Conservation (phyloP, 805 yeast genomes). For the Schizosaccharomyces octosporus region DNA sequence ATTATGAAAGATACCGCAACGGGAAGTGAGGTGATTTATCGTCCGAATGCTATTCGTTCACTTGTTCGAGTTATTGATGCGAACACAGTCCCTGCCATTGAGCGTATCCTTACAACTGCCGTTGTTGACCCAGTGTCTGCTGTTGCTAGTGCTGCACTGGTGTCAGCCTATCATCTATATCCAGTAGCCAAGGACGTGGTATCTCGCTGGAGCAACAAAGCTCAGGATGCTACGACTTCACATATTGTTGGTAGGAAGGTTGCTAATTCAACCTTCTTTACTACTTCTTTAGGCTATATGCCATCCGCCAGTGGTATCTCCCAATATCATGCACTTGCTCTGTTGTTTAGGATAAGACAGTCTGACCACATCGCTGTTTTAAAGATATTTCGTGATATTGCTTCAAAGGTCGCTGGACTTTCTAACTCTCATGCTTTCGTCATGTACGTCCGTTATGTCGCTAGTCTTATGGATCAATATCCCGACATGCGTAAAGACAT, state of each 20-base stretch:
- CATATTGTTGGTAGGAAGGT: conserved; percentile 17
- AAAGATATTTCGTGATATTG: conserved; percentile 63
- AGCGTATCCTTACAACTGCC: conserved; percentile 73
- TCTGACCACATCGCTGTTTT: conserved; percentile 85
- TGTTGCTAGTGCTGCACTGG: conserved; percentile 80
- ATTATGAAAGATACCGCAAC: conserved; percentile 94
- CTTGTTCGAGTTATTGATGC: conserved; percentile 69
- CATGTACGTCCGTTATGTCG: conserved; percentile 62
- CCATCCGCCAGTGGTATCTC: conserved; percentile 17
- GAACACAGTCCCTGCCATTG: conserved; percentile 67
- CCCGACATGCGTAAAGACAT: conserved; percentile 9
- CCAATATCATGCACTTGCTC: conserved; percentile 88
- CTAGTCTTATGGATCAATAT: conserved; percentile 49
- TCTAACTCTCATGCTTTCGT: conserved; percentile 64
- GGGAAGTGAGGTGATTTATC: conserved; percentile 50
- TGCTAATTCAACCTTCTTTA: conserved; percentile 14
- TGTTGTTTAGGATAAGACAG: conserved; percentile 63
- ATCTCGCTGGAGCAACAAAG: conserved; percentile 80
- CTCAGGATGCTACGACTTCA: conserved; percentile 65
- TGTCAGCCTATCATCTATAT: conserved; percentile 61
- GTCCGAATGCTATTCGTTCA: conserved; percentile 87
- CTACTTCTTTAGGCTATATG: conserved; percentile 11
- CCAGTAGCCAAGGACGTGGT: conserved; percentile 82
- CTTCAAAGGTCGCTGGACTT: conserved; percentile 20
- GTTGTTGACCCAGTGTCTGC: conserved; percentile 76